Evolutionary conservation across 805 yeast genomes (phyloP), one percentile per base, ranked within the genome.

Genomic region (Sugiyamaella floridensis): DNA sequence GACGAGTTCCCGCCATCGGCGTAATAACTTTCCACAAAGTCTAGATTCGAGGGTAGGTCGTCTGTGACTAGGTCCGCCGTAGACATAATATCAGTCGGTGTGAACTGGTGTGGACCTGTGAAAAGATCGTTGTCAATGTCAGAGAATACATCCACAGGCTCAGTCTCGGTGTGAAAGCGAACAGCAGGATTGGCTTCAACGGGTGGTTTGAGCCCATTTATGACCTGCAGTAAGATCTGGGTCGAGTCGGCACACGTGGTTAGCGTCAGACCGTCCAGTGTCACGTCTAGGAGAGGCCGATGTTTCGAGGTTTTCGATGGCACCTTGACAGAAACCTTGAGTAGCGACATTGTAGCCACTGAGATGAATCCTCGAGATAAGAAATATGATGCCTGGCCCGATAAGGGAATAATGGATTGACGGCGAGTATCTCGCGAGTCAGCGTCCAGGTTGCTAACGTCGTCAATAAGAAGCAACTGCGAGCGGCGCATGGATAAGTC

Each of bases 231-330:
- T 43, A 90, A 66, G 11, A 92, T 79, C 60, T 87, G 85, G 0
- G 82, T 76, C 0, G 97, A 88, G 64, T 90, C 98, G 1, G 96
- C 92, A 70, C 97, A 89, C 51, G 61, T 50, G 16, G 58, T 57
- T 44, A 62, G 32, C 11, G 55, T 48, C n/a, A 47, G 54, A 12
- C 67, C 16, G 66, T 51, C 14, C 75, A 77, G 15, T 70, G 56
- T 43, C 12, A 48, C 22, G 20, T 45, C 34, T 22, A 44, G n/a
- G n/a, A 20, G 19, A n/a, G 40, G 41, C 10, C 29, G 18, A 18
- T 28, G 32, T 9, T 45, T 45, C 4, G 37, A n/a, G 9, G 46
- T 20, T 7, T 18, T 37, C 16, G 37, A 10, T 4, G 37, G 37
- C 12, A 32, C 37, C 40, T 29, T 34, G 14, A 40, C 45, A 2